These are phyloP conservation scores for Corrigiola litoralis DNA, from an alignment of 179 eudicot species.

Conservation along the genomic window DNA sequence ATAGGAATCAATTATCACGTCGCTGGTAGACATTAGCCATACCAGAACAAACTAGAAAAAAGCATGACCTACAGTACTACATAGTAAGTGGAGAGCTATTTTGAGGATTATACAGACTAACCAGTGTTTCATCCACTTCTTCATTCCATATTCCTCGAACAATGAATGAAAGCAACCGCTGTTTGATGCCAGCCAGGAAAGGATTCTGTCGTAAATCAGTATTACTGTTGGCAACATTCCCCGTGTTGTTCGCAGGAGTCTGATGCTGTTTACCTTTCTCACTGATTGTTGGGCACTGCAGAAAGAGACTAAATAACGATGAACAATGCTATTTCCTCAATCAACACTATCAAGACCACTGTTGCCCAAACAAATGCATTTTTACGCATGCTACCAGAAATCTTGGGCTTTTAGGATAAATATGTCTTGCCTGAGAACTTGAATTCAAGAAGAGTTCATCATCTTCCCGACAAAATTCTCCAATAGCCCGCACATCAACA, in stretches of 20 bases:
- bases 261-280: conserved; percentile 39
- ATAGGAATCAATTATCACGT: no score
- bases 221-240: conserved; percentile 29
- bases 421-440: conserved; percentile 65
- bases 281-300: conserved; percentile 38
- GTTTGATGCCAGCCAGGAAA: conserved; percentile 83
- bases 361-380: no score
- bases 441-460: conserved; percentile 88
- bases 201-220: conserved; percentile 23
- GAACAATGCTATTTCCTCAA: background rate
- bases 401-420: conserved; percentile 2
- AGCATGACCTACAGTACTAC: no score
- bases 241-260: conserved; percentile 35
- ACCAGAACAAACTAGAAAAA: no score
- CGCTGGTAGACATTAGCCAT: no score
- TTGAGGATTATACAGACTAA: conserved; percentile 29
- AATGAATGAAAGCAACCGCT: conserved; percentile 89
- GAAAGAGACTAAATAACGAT: conserved; percentile 7
- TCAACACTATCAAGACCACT: background rate
- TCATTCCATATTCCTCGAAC: conserved; percentile 79
- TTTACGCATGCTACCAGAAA: background rate
- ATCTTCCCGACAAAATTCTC: conserved; percentile 90
- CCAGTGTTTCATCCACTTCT: conserved; percentile 75
- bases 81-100: no score
- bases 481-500: conserved; percentile 85